These are phyloP conservation scores for Wickerhamomyces sp. DNA, from an alignment of 1,139 yeast genomes.

Conservation along the genomic window DNA sequence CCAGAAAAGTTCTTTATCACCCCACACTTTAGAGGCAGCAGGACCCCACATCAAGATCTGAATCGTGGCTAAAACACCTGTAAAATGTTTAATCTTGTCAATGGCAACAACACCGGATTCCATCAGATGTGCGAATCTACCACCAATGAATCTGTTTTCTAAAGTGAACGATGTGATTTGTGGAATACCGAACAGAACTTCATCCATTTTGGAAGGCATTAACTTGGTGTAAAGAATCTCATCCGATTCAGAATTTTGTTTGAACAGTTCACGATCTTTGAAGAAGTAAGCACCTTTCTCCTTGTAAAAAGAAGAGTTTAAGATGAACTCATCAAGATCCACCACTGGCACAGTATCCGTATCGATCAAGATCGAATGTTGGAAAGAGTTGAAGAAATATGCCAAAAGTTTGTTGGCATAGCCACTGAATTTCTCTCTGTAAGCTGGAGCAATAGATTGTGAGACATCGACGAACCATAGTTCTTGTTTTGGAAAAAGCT, in stretches of 20 bases:
- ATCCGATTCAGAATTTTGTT: conserved; percentile 18
- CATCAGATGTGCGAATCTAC: conserved; percentile 35
- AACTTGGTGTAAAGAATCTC: conserved; percentile 33
- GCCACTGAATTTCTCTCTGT: conserved; percentile 28
- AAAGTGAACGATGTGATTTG: conserved; percentile 28
- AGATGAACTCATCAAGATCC: background rate
- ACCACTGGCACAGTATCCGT: conserved; percentile 39
- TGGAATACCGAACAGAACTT: conserved; percentile 27
- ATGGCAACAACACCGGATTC: conserved; percentile 48
- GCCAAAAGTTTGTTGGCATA: conserved; percentile 47
- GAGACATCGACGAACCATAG: conserved; percentile 40
- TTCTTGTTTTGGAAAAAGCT: conserved; percentile 37
- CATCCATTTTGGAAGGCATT: conserved; percentile 39
- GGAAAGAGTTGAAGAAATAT: conserved; percentile 41
- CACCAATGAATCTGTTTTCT: conserved; percentile 25
- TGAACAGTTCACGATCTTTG: conserved; percentile 39
- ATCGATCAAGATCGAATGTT: conserved; percentile 44
- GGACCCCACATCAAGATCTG: conserved; percentile 39
- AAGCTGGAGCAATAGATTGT: conserved; percentile 27
- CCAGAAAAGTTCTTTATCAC: conserved; percentile 66
- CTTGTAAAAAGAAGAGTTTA: conserved; percentile 20
- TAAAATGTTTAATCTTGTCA: conserved; percentile 36
- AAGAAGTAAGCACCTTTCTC: conserved; percentile 39
- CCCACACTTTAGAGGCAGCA: conserved; percentile 40
- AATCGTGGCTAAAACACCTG: conserved; percentile 38